These are phyloP conservation scores for Calonectria montana DNA, from an alignment of 2,329 filamentous ascomycete species.

Conservation along the genomic window DNA sequence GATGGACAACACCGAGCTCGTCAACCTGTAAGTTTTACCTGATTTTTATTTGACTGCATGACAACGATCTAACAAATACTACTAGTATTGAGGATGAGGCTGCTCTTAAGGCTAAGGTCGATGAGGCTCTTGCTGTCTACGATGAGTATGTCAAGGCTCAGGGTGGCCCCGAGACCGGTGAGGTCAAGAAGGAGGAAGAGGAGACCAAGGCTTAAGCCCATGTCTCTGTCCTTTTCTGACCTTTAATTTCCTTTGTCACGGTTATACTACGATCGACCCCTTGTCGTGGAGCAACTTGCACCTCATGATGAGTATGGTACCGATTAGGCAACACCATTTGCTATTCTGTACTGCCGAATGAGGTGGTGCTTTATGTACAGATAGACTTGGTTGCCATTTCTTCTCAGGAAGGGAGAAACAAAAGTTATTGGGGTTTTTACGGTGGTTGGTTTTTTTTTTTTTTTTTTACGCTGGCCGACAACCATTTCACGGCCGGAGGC, in stretches of 20 bases:
- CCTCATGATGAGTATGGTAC: constrained; percentile 40
- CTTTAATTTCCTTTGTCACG: constrained; percentile 46
- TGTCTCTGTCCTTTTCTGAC: constrained; percentile 16
- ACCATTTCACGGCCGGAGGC: constrained; percentile 29
- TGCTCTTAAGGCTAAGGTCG: constrained; percentile 93
- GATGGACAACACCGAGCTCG: constrained; percentile 96
- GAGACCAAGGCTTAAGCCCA: constrained; percentile 55
- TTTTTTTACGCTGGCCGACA: constrained; percentile 30
- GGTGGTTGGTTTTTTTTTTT: constrained; percentile 42
- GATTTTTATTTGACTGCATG: constrained; percentile 31
- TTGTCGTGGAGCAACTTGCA: constrained; percentile 39
- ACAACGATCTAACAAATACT: constrained; percentile 9
- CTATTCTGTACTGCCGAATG: constrained; percentile 40
- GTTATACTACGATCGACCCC: constrained; percentile 43
- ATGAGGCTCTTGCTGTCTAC: constrained; percentile 96
- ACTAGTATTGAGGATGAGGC: constrained; percentile 88
- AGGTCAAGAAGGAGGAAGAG: constrained; percentile 62
- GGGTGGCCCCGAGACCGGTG: constrained; percentile 49
- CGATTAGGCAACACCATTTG: constrained; percentile 43
- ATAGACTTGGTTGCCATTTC: constrained; percentile 56
- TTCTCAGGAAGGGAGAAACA: constrained; percentile 50
- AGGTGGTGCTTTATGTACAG: constrained; percentile 52
- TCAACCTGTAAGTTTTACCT: constrained; percentile 84
- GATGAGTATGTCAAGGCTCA: constrained; percentile 98
- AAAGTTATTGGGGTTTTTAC: constrained; percentile 47